Evolutionary conservation across 371 early-diverging fungal genomes (phyloP).

Genomic region (Mucor irregularis): DNA sequence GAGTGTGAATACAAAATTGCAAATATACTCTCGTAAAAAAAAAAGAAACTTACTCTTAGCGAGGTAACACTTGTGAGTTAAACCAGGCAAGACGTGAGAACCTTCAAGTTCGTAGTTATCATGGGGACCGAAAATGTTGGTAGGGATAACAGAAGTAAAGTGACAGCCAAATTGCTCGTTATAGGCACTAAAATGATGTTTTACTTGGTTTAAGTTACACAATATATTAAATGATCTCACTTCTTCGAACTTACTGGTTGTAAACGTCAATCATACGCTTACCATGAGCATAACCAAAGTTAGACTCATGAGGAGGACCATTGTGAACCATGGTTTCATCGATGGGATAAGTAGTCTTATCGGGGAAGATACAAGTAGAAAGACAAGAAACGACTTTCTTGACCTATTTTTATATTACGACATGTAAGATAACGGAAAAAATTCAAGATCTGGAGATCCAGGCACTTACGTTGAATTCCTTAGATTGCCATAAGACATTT

Average conservation of each 20-base stretch:
- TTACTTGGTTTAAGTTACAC: not conserved
- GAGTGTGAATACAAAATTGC: no score
- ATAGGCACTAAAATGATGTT: conserved; percentile 59
- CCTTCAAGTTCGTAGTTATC: conserved; percentile 85
- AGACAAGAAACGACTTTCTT: conserved; percentile 87
- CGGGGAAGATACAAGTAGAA: conserved; percentile 89
- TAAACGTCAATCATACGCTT: conserved; percentile 89
- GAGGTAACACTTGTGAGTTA: conserved; percentile 86
- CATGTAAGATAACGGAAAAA: not conserved
- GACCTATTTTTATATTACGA: conserved; percentile 43
- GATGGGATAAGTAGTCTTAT: conserved; percentile 85
- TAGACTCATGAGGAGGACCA: conserved; percentile 85
- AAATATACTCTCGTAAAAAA: no score
- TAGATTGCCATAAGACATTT: conserved; percentile 70
- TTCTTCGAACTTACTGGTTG: conserved; percentile 62
- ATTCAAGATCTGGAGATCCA: not conserved
- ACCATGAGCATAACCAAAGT: conserved; percentile 88
- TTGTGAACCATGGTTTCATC: conserved; percentile 89
- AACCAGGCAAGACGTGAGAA: conserved; percentile 84
- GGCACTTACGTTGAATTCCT: conserved; percentile 60
- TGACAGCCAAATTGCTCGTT: conserved; percentile 80
- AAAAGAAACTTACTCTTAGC: conserved; percentile 62
- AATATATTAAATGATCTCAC: not conserved
- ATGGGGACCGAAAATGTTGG: conserved; percentile 86
- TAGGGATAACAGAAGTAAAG: conserved; percentile 86